Conservation (phyloP, 768 basidiomycete species). For the Mycena galopus region DNA sequence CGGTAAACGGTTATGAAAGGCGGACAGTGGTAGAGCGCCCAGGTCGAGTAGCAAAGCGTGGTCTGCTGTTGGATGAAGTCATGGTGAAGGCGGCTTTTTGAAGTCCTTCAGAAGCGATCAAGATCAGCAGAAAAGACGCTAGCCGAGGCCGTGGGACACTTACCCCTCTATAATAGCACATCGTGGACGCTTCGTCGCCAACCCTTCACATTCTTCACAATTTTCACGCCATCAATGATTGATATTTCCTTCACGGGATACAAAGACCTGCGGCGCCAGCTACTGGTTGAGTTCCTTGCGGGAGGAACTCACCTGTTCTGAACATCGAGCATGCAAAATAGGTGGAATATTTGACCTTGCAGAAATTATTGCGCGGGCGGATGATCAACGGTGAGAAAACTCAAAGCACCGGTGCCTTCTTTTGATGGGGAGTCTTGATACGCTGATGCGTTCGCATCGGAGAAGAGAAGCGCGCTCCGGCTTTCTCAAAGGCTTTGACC, state of each 20-base stretch:
- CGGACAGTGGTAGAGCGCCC: neutral
- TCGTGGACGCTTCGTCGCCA: neutral
- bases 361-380: too few relatives aligned
- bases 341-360: too few relatives aligned
- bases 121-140: neutral
- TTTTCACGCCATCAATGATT: neutral
- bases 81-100: constrained; percentile 25
- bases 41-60: neutral
- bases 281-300: too few relatives aligned
- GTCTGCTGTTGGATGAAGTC: constrained; percentile 1
- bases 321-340: too few relatives aligned
- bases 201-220: neutral
- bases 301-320: too few relatives aligned
- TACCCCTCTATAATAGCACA: neutral
- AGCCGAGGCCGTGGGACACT: constrained; percentile 20
- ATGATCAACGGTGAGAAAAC: too few relatives aligned
- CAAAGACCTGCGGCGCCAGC: too few relatives aligned
- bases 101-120: neutral
- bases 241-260: neutral
- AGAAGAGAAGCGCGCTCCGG: too few relatives aligned
- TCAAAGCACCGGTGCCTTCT: too few relatives aligned
- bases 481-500: too few relatives aligned
- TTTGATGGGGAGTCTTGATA: too few relatives aligned
- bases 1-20: neutral
- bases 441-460: too few relatives aligned